Conservation (phyloP, 2,329 filamentous ascomycete species). For the Penicillium sp. region DNA sequence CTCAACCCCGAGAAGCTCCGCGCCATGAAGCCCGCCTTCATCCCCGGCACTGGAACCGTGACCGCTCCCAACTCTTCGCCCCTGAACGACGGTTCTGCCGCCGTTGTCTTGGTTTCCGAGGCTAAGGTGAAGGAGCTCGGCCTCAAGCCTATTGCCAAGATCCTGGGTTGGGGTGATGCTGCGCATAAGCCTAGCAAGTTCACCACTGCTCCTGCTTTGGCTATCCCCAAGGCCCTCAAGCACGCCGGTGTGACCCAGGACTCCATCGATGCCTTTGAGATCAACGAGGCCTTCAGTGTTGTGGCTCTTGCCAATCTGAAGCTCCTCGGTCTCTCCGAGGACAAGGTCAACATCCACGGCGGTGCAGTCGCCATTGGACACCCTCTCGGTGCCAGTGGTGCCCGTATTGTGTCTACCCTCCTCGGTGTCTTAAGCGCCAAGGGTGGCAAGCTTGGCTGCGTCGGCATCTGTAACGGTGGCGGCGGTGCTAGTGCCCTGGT, state of each 20-base stretch:
- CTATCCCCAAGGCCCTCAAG: conserved; percentile 95
- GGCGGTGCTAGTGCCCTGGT: conserved; percentile 93
- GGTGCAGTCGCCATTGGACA: conserved; percentile 95
- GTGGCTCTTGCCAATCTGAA: conserved; percentile 97
- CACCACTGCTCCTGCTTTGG: conserved; percentile 88
- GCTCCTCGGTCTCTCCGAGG: conserved; percentile 72
- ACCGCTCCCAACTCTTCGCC: conserved; percentile 96
- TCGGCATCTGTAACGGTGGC: conserved; percentile 96
- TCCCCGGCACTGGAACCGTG: conserved; percentile 74
- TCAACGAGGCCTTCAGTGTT: conserved; percentile 98
- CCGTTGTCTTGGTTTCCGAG: conserved; percentile 90
- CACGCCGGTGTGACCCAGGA: conserved; percentile 80
- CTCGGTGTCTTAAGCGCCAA: conserved; percentile 85
- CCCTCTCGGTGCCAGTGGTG: conserved; percentile 89
- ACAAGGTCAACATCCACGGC: conserved; percentile 93
- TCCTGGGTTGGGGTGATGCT: conserved; percentile 95
- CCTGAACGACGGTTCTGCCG: conserved; percentile 90
- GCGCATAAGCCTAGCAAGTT: conserved; percentile 90
- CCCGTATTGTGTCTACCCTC: conserved; percentile 87
- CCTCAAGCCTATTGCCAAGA: conserved; percentile 91
- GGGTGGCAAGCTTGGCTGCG: conserved; percentile 89
- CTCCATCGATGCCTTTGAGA: conserved; percentile 90
- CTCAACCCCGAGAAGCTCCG: conserved; percentile 81
- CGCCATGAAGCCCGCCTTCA: conserved; percentile 79
- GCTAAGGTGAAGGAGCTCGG: conserved; percentile 88